These are phyloP conservation scores for Cyberlindnera amylophila DNA, from an alignment of 805 yeast species.

Conservation along the genomic window DNA sequence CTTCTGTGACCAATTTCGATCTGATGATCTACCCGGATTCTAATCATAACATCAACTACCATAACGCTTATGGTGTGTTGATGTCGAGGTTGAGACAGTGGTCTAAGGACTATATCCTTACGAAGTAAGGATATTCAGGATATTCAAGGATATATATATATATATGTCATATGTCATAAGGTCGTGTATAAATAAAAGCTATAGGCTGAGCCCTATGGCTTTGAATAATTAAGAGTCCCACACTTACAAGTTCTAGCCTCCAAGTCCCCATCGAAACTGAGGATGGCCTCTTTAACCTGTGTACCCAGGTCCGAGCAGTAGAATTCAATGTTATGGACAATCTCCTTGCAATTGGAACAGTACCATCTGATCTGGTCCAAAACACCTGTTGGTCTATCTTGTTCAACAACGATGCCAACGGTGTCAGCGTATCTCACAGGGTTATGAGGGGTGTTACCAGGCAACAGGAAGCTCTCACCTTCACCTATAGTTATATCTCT, in stretches of 20 bases:
- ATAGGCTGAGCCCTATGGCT: constrained; percentile 37
- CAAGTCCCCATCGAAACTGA: constrained; percentile 59
- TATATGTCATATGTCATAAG: too few relatives aligned
- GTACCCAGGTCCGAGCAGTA: constrained; percentile 82
- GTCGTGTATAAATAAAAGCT: neutral
- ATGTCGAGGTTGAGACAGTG: constrained; percentile 59
- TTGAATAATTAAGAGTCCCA: constrained; percentile 68
- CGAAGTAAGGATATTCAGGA: too few relatives aligned
- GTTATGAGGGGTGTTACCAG: constrained; percentile 82
- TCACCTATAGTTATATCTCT: constrained; percentile 72
- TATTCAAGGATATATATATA: neutral
- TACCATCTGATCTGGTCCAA: constrained; percentile 86
- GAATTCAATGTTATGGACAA: constrained; percentile 67
- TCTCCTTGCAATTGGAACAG: constrained; percentile 62
- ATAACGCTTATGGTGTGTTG: constrained; percentile 74
- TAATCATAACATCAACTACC: constrained; percentile 75
- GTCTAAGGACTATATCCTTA: constrained; percentile 37
- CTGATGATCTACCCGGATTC: constrained; percentile 90
- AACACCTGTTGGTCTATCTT: constrained; percentile 73
- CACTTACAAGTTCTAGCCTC: constrained; percentile 75
- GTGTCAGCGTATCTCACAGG: constrained; percentile 86
- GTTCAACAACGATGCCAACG: constrained; percentile 88
- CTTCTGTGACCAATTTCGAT: constrained; percentile 69
- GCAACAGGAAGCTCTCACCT: constrained; percentile 85
- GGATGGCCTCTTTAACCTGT: constrained; percentile 81